Percentiles rank a stretch among this genome's conserved stretches.
phyloP scores from a whole-genome alignment of 2,329 filamentous ascomycete genomes.

The Penicillium palitans region DNA sequence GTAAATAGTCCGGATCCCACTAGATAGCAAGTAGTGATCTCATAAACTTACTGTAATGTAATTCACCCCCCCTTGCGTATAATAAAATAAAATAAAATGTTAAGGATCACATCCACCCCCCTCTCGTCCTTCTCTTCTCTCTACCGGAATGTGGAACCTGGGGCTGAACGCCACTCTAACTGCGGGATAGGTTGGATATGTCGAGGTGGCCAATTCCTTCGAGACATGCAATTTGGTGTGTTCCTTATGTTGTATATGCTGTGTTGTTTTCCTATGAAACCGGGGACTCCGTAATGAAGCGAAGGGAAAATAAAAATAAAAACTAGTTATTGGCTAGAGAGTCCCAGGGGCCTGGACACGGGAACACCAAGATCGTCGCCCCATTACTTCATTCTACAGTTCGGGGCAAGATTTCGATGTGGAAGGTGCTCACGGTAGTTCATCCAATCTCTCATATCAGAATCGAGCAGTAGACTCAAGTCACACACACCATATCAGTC shows the following conservation, averaged over 20 bases:
- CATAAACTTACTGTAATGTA: neutral
- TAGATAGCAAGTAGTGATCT: neutral
- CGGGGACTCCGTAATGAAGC: neutral
- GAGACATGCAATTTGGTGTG: neutral
- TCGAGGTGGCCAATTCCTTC: neutral
- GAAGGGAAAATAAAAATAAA: neutral
- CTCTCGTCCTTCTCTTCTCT: slow-evolving; percentile 1
- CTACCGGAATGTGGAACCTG: slow-evolving; percentile 23
- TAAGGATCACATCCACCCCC: neutral
- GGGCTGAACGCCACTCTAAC: slow-evolving; percentile 24
- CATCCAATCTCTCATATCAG: neutral
- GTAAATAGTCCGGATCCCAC: neutral
- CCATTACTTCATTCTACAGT: slow-evolving; percentile 12
- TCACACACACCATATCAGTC: neutral
- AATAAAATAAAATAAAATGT: neutral
- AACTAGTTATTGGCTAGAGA: neutral
- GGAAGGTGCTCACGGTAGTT: neutral
- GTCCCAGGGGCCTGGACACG: slow-evolving; percentile 19
- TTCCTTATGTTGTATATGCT: neutral
- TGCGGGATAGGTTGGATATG: slow-evolving; percentile 2
- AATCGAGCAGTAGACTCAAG: neutral
- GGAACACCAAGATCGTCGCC: slow-evolving; percentile 10
- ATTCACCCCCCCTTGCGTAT: slow-evolving; percentile 7
- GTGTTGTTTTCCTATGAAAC: neutral
- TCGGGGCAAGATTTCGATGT: neutral